Conservation (phyloP, 148 eudicot genomes). For the Arbutus unedo region DNA sequence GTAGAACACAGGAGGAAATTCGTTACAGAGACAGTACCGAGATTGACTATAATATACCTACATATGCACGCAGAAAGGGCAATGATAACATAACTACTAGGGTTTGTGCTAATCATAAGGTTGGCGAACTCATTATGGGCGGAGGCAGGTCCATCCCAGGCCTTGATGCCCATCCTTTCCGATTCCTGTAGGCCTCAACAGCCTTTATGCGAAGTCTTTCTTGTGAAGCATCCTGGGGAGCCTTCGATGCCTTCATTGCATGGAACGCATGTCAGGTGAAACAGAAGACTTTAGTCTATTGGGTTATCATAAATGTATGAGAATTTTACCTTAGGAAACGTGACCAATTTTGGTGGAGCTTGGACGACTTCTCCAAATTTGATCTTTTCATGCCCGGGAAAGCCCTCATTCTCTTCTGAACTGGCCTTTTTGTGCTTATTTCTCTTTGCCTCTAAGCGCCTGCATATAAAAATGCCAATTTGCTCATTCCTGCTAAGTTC, state of each 20-base stretch:
- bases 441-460: constrained; percentile 70
- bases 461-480: constrained; percentile 25
- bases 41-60: background rate
- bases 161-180: constrained; percentile 70
- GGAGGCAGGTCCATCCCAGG: constrained; percentile 61
- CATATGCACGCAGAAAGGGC: background rate
- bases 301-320: background rate
- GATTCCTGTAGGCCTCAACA: constrained; percentile 67
- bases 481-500: background rate
- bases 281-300: background rate
- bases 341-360: constrained; percentile 79
- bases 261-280: constrained; percentile 1
- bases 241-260: constrained; percentile 50
- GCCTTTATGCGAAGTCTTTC: constrained; percentile 86
- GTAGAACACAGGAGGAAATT: background rate
- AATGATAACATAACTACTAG: background rate
- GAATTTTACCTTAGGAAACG: constrained; percentile 57
- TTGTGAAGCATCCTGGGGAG: constrained; percentile 49
- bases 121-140: constrained; percentile 25
- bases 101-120: constrained; percentile 5
- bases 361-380: constrained; percentile 83
- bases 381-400: constrained; percentile 58
- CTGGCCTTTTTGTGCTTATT: constrained; percentile 50
- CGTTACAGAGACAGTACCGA: background rate
- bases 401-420: constrained; percentile 44